These are phyloP conservation scores for Salix viminalis DNA, from an alignment of 345 rosid genomes.

Conservation along the genomic window DNA sequence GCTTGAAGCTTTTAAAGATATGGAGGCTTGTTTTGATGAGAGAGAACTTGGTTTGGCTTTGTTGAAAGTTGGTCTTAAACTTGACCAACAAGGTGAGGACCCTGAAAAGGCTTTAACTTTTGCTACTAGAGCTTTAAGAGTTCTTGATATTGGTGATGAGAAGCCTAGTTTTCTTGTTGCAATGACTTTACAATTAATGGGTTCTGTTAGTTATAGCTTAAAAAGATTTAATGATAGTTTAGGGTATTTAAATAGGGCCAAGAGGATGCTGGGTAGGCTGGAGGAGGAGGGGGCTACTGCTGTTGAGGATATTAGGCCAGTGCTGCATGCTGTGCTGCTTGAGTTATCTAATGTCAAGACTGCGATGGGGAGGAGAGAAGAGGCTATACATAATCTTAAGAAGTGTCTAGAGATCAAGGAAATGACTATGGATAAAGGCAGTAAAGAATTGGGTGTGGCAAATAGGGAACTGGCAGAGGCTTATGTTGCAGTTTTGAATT, in stretches of 20 bases:
- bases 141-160: slow-evolving; percentile 43
- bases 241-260: slow-evolving; percentile 74
- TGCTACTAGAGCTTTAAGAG: slow-evolving; percentile 63
- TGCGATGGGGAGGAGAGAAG: slow-evolving; percentile 90
- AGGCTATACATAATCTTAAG: slow-evolving; percentile 68
- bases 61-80: slow-evolving; percentile 74
- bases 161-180: slow-evolving; percentile 53
- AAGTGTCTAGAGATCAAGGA: slow-evolving; percentile 78
- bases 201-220: slow-evolving; percentile 59
- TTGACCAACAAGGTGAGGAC: slow-evolving; percentile 82
- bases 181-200: slow-evolving; percentile 75
- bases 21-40: slow-evolving; percentile 71
- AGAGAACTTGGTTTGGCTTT: slow-evolving; percentile 72
- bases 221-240: slow-evolving; percentile 76
- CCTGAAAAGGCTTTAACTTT: slow-evolving; percentile 60
- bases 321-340: slow-evolving; percentile 68
- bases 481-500: slow-evolving; percentile 75
- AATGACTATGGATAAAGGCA: slow-evolving; percentile 57
- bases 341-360: slow-evolving; percentile 81
- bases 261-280: slow-evolving; percentile 53
- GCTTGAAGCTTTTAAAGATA: slow-evolving; percentile 59
- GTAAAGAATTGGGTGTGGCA: slow-evolving; percentile 73
- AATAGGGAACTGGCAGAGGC: slow-evolving; percentile 77
- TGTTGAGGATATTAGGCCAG: slow-evolving; percentile 58
- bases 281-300: slow-evolving; percentile 44